phyloP scores from a whole-genome alignment of 768 basidiomycete species.

The Tephrocybe rancida region DNA sequence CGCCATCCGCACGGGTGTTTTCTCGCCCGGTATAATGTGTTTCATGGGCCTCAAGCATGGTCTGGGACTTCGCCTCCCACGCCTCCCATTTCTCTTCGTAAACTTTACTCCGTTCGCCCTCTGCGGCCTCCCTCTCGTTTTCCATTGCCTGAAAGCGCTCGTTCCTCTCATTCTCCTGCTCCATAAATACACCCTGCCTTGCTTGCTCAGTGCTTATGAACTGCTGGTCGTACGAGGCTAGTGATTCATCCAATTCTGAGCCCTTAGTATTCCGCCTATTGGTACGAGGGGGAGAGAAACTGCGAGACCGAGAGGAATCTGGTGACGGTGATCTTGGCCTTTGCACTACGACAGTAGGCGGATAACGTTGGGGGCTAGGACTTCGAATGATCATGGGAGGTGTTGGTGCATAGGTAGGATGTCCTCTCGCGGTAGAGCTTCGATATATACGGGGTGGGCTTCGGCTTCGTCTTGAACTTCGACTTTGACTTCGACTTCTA shows the following conservation, averaged over 20 bases:
- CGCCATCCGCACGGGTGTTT: not conserved
- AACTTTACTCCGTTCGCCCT: not conserved
- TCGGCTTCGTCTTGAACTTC: not conserved
- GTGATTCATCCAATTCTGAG: not conserved
- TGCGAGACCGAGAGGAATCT: too few species aligned
- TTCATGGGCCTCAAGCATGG: not conserved
- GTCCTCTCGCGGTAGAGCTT: too few species aligned
- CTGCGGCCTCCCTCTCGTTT: not conserved
- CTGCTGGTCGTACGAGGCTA: not conserved
- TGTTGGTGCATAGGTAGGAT: too few species aligned
- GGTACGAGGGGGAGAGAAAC: too few species aligned
- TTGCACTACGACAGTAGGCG: too few species aligned
- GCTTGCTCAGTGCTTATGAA: not conserved
- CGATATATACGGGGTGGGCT: not conserved
- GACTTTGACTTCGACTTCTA: not conserved
- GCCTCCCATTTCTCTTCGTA: not conserved
- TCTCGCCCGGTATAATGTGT: not conserved
- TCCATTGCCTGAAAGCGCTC: conserved; percentile 4
- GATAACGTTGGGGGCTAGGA: too few species aligned
- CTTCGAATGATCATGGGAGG: too few species aligned
- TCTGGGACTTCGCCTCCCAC: not conserved
- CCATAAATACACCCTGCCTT: not conserved
- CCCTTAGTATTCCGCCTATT: too few species aligned
- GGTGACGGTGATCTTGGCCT: too few species aligned
- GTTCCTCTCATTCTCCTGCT: not conserved